Percentiles rank a stretch among this genome's conserved stretches.
Conservation (phyloP, 768 basidiomycete species). For the Suillus decipiens region DNA sequence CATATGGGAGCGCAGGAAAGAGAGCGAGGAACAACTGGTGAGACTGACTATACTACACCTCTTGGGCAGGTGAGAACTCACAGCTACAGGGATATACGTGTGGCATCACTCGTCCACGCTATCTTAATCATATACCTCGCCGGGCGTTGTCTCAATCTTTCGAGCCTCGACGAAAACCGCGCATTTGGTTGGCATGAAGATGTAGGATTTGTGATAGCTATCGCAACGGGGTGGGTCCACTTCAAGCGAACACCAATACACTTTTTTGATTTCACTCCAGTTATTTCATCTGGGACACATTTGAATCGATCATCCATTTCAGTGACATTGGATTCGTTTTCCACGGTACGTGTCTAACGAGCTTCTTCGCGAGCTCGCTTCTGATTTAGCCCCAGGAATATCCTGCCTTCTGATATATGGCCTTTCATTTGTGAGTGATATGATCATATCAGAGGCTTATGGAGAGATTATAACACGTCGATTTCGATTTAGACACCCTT, state of each 20-base stretch:
- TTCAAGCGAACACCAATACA: not conserved
- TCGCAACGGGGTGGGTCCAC: constrained; percentile 66
- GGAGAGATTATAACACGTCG: not conserved
- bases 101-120: constrained; percentile 75
- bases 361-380: not conserved
- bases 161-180: constrained; percentile 55
- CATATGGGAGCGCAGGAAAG: constrained; percentile 49
- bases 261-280: constrained; percentile 32
- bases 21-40: constrained; percentile 64
- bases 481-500: constrained; percentile 57
- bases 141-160: constrained; percentile 48
- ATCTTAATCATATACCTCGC: constrained; percentile 67
- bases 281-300: constrained; percentile 83
- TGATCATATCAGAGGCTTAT: no score
- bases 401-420: constrained; percentile 66
- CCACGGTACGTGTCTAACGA: constrained; percentile 53
- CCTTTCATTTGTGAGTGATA: constrained; percentile 64
- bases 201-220: constrained; percentile 59
- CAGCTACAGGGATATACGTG: constrained; percentile 59
- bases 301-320: constrained; percentile 70
- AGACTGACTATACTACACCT: constrained; percentile 16
- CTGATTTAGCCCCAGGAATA: constrained; percentile 41
- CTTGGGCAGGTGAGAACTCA: constrained; percentile 1
- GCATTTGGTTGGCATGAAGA: constrained; percentile 74
- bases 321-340: constrained; percentile 73